Evolutionary conservation across 164 flowering plant species (phyloP), one percentile per base, ranked within the genome.

Genomic region (Kalanchoe fedtschenkoi): DNA sequence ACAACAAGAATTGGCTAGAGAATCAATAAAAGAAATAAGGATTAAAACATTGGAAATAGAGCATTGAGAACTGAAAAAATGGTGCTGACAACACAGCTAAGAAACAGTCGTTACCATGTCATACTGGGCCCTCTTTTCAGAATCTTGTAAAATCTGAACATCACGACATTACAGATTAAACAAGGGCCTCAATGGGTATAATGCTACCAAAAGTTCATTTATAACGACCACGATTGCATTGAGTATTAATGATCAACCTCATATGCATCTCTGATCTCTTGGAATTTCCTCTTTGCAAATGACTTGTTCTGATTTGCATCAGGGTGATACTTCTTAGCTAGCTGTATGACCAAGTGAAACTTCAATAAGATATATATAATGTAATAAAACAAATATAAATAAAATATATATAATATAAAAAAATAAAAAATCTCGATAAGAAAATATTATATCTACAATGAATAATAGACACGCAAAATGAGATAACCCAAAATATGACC

Each of bases 261-360:
- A 57, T 86, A 93, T 6, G 97, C 98, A 62, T 89, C 90, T 76
- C 95, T 85, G 74, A 93, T 88, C 78, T 88, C 96, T 74, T 88
- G 98, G 74, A 93, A 93, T 66, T 89, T 89, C 67, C 81, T 82
- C 80, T 85, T 89, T 15, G 95, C 88, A 62, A 79, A 77, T 67
- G 90, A 86, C 78, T 81, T 84, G 61, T 78, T 83, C 72, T 79
- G 87, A 72, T 84, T 92, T 44, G 89, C 79, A 80, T 93, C 96
- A 39, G 98, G 98, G 77, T 93, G 98, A 65, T 83, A 85, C 74
- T 93, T 88, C 75, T 89, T 93, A 2, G 97, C 98, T 58, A 93
- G 89, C 98, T 93, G 81, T 77, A 85, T 0, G 58, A 42, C 21
- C 21, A 38, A 13, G 43, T 2, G 42, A 41, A 44, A 66, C 33